Percentiles rank a stretch among this genome's conserved stretches.
Conservation (phyloP, 805 yeast species). For the Metschnikowia hibisci region DNA sequence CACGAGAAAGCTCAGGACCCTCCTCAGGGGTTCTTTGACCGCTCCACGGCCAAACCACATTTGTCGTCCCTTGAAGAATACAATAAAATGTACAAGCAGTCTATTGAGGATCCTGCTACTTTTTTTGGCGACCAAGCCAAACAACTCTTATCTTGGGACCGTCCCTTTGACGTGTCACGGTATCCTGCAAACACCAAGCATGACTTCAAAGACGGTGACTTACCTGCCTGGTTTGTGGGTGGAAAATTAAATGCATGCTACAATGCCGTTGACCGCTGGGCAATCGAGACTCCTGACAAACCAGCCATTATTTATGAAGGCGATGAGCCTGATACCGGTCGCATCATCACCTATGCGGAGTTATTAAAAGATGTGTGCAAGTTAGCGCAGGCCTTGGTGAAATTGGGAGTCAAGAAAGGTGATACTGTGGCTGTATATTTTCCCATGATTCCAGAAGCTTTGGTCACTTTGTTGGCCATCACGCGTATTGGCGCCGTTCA, state of each 20-base stretch:
- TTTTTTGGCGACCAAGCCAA: constrained; percentile 79
- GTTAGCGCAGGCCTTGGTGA: constrained; percentile 76
- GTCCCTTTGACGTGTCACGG: constrained; percentile 62
- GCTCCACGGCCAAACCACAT: constrained; percentile 14
- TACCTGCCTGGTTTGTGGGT: constrained; percentile 85
- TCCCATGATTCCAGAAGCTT: constrained; percentile 97
- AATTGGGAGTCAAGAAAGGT: constrained; percentile 89
- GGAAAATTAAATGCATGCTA: constrained; percentile 92
- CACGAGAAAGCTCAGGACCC: constrained; percentile 20
- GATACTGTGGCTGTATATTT: constrained; percentile 94
- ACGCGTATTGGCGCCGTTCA: constrained; percentile 94
- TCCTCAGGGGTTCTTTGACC: constrained; percentile 19
- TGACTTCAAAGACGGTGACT: constrained; percentile 57
- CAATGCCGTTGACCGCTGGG: constrained; percentile 95
- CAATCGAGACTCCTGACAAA: constrained; percentile 80
- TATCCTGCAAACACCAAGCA: constrained; percentile 53
- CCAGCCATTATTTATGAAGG: constrained; percentile 88
- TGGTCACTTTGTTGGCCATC: constrained; percentile 90
- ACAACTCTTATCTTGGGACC: constrained; percentile 74
- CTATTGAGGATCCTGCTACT: constrained; percentile 71
- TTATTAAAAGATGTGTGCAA: constrained; percentile 78
- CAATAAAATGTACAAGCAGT: constrained; percentile 57
- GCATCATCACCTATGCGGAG: constrained; percentile 79
- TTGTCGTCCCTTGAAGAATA: constrained; percentile 17
- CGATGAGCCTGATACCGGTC: constrained; percentile 76